These are phyloP conservation scores for Jackrogersella multiformis DNA, from an alignment of 495 filamentous ascomycete genomes.

Conservation along the genomic window DNA sequence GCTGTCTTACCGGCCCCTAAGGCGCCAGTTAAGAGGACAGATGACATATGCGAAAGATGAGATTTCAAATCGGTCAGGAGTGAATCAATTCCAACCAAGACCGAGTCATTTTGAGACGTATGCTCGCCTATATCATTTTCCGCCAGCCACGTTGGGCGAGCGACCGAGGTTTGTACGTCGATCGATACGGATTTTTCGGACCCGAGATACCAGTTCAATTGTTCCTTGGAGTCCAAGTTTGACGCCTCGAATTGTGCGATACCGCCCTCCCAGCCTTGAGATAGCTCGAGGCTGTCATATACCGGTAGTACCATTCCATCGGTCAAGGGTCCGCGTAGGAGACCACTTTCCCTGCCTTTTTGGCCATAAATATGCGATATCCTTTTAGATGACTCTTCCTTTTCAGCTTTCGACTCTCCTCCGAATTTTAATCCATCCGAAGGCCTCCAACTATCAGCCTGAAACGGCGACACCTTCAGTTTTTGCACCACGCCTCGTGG, in stretches of 20 bases:
- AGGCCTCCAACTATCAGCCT: slow-evolving; percentile 59
- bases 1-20: slow-evolving; percentile 90
- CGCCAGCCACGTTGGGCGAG: slow-evolving; percentile 63
- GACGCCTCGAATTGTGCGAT: slow-evolving; percentile 76
- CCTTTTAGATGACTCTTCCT: slow-evolving; percentile 70
- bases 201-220: slow-evolving; percentile 77
- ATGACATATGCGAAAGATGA: slow-evolving; percentile 83
- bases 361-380: slow-evolving; percentile 65
- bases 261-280: slow-evolving; percentile 73
- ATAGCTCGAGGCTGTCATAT: slow-evolving; percentile 49
- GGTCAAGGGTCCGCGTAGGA: slow-evolving; percentile 88
- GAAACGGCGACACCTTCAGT: slow-evolving; percentile 84
- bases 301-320: slow-evolving; percentile 80
- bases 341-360: slow-evolving; percentile 60
- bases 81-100: slow-evolving; percentile 86
- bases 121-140: slow-evolving; percentile 62
- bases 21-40: slow-evolving; percentile 86
- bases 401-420: slow-evolving; percentile 79
- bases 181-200: slow-evolving; percentile 76
- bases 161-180: slow-evolving; percentile 74
- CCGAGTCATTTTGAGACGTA: slow-evolving; percentile 59
- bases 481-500: slow-evolving; percentile 52
- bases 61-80: slow-evolving; percentile 73
- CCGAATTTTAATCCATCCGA: slow-evolving; percentile 83
- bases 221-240: slow-evolving; percentile 57